These are phyloP conservation scores for Mucor mucedo DNA, from an alignment of 371 early-diverging fungal species.

Conservation along the genomic window DNA sequence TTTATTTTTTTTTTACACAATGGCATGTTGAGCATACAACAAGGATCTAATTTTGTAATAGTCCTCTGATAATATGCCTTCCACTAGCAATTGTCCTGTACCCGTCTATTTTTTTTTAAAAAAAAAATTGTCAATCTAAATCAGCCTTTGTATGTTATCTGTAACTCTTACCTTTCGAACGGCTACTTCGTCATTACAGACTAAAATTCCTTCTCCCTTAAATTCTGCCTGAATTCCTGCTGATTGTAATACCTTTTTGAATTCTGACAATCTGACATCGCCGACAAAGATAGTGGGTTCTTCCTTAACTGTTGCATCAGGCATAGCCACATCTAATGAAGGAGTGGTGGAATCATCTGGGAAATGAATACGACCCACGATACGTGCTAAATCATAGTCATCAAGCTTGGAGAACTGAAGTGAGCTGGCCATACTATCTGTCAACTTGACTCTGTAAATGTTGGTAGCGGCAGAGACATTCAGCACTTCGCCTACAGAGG, in stretches of 20 bases:
- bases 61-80: constrained; percentile 62
- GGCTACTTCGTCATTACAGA: constrained; percentile 81
- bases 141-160: too few species aligned
- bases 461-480: constrained; percentile 90
- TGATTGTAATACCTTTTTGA: constrained; percentile 69
- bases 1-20: constrained; percentile 45
- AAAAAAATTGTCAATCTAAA: neutral
- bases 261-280: constrained; percentile 83
- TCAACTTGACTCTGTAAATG: constrained; percentile 77
- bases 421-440: constrained; percentile 87
- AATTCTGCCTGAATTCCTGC: constrained; percentile 86
- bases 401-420: constrained; percentile 70
- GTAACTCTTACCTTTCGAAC: constrained; percentile 61
- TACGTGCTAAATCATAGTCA: constrained; percentile 79
- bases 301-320: constrained; percentile 41
- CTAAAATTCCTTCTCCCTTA: constrained; percentile 81
- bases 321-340: constrained; percentile 72
- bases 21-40: constrained; percentile 68
- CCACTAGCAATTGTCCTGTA: constrained; percentile 60
- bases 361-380: constrained; percentile 75
- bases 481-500: constrained; percentile 78
- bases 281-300: constrained; percentile 85
- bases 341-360: constrained; percentile 74
- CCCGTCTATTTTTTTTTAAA: constrained; percentile 38
- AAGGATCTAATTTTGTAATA: constrained; percentile 67